Base-by-base conservation (phyloP, 129 eudicot species). In the Flaveria brownii region DNA sequence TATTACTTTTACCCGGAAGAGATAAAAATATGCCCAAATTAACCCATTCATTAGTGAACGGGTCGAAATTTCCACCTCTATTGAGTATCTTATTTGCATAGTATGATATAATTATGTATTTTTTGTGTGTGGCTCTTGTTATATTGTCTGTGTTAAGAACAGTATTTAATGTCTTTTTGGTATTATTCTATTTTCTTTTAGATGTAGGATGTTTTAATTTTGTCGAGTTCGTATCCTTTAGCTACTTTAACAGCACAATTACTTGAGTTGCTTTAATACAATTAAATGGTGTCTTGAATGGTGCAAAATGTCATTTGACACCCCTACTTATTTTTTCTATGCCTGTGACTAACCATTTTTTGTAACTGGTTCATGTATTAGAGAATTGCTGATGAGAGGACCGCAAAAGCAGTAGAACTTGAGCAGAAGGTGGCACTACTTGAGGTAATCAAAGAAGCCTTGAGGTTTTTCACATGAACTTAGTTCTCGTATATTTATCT, bases 371-470 rank as follows among this genome's bases (percentile, higher is more conserved):
- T 18, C 23, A 52, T 61, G 64, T 81, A 66, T 81, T 82, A 95
- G 99, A 91, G 99, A 86, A 80, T 86, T 76, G 96, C 90, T 67
- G 99, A 95, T 72, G 99, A 95, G 67, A 91, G 99, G 83, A 85
- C 93, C 10, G 74, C 91, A 71, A 95, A 89, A 88, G 91, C 92
- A 47, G 86, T 76, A 46, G 99, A 95, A 77, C 97, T 95, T 83
- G 99, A 95, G 84, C 97, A 95, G 84, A 95, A 89, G 85, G 94
- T 95, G 78, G 96, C 92, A 56, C 86, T 95, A 65, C 97, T 95
- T 72, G 99, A 95, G 99, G 99, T 95, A 86, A 50, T 28, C 81
- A 64, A 66, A 18, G 57, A 14, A 61, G 33, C 30, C 42, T 13
- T 57, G 77, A 77, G 46, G 67, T 36, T 71, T 68, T 45, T 82